Base-by-base conservation (phyloP, 1,284 basidiomycete species). In the Heliocybe sulcata region DNA sequence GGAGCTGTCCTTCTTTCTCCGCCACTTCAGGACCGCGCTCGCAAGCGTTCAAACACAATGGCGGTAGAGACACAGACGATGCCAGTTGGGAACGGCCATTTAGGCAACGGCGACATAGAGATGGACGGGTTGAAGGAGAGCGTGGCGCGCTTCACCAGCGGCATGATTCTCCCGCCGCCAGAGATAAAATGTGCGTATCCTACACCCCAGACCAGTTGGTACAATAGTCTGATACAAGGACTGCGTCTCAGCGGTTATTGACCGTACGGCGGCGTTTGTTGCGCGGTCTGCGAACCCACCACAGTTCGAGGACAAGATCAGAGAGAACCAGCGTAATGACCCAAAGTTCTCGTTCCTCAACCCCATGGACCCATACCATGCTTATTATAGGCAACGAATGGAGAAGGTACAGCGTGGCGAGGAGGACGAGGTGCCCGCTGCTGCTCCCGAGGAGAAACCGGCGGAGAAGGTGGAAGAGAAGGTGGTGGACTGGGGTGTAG, bases 321-420 rank as follows among this genome's bases (percentile, higher is more conserved):
- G 93, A 63, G 92, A 96, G 73, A 87, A 89, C 65, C 94, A 95
- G 71, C 92, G 92, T 74, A 82, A 85, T 60, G 94, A 98, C 76
- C 92, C 94, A 60, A 94, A 96, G 72, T 98, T 98, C 78, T 91
- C 94, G 55, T 98, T 98, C 77, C 80, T 98, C 69, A 94, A 94
- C 74, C 83, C 89, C 57, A 84, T 85, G 56, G 95, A 98, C 77
- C 92, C 95, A 63, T 98, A 96, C 75, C 91, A 98, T 84, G 90
- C 90, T 59, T 98, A 98, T 75, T 98, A 98, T 70, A 84, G 89
- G 66, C 85, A 94, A 75, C 85, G 89, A 67, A 83, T 94, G 73
- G 87, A 91, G 54, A 83, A 82, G 65, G 81, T 92, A 59, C 72
- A 82, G 57, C 78, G 85, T 51, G 89, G 90, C 29, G 92, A 93